Evolutionary conservation across 2,329 filamentous ascomycete species (phyloP).

Genomic region (Madurella fahalii): DNA sequence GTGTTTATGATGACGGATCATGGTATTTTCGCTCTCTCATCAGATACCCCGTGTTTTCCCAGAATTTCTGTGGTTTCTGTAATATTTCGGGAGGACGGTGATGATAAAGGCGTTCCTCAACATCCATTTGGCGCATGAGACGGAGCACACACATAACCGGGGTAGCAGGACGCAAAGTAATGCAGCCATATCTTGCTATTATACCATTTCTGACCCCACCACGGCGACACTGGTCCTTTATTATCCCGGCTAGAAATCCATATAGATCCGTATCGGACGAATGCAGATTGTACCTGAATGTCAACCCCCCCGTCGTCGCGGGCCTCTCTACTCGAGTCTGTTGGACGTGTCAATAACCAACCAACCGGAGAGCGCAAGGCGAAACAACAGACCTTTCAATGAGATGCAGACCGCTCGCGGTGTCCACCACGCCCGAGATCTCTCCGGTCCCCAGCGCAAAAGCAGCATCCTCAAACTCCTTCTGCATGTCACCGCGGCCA

Average conservation of each 20-base stretch:
- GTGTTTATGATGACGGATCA: no score
- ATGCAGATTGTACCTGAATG: neutral
- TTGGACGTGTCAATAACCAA: neutral
- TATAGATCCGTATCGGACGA: neutral
- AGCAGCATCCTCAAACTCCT: conserved; percentile 94
- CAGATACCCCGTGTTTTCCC: no score
- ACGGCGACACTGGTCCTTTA: neutral
- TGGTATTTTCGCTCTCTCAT: no score
- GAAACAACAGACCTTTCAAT: conserved; percentile 72
- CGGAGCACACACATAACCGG: neutral
- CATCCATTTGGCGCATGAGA: neutral
- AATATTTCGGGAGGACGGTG: no score
- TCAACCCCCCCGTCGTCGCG: neutral
- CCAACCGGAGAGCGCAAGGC: neutral
- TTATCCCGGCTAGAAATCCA: neutral
- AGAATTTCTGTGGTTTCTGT: no score
- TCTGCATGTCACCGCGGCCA: conserved; percentile 93
- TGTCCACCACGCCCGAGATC: conserved; percentile 83
- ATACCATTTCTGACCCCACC: neutral
- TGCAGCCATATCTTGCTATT: neutral
- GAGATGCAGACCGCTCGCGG: conserved; percentile 88
- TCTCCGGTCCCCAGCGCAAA: conserved; percentile 86
- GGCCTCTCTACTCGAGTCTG: neutral
- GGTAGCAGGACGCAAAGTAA: neutral
- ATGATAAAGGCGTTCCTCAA: no score